These are phyloP conservation scores for Auricularia auricula-judae DNA, from an alignment of 768 basidiomycete genomes.

Conservation along the genomic window DNA sequence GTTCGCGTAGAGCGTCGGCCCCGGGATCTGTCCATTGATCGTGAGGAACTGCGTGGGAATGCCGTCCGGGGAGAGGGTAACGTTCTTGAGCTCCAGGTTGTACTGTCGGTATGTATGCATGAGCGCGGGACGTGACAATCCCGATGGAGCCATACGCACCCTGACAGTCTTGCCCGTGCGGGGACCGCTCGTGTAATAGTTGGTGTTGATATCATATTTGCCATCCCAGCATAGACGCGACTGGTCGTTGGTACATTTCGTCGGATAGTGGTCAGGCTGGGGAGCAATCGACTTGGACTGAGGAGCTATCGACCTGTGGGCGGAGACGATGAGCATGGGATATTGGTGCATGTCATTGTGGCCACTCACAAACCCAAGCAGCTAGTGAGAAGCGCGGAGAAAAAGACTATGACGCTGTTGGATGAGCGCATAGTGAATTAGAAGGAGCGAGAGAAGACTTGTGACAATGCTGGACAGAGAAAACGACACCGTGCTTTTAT, in stretches of 20 bases:
- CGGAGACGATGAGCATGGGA: no score
- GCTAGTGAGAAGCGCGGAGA: no score
- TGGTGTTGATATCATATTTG: slow-evolving; percentile 1
- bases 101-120: not conserved
- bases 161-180: not conserved
- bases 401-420: no score
- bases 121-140: not conserved
- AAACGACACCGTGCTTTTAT: no score
- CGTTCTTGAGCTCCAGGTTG: not conserved
- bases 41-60: not conserved
- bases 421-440: no score
- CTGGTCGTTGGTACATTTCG: not conserved
- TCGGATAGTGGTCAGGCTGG: not conserved
- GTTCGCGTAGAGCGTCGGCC: not conserved
- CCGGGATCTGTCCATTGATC: not conserved
- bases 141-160: not conserved
- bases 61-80: not conserved
- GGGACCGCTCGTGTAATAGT: not conserved
- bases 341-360: no score
- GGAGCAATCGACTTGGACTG: not conserved
- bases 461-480: no score
- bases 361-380: no score
- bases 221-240: slow-evolving; percentile 1
- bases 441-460: no score
- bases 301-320: not conserved